Evolutionary conservation across 345 rosid species (phyloP), one percentile per base, ranked within the genome.

Genomic region (Eucalyptus shirleyi): DNA sequence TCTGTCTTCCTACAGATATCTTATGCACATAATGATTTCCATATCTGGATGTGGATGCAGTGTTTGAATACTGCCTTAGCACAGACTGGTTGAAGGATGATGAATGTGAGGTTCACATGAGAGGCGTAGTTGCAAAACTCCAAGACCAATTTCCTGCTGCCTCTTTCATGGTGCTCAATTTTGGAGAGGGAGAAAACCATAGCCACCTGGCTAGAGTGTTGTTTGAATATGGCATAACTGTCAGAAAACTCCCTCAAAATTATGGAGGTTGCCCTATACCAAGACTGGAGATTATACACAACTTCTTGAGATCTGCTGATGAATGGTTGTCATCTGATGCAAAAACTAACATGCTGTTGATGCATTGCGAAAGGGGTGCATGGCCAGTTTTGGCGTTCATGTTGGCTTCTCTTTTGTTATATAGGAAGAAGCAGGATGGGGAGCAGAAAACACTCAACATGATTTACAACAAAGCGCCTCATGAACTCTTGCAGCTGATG

Each of bases 281-380:
- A 53, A 92, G 94, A 81, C 94, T 34, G 93, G 99, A 98, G 95
- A 90, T 96, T 89, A 92, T 98, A 86, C 99, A 95, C 91, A 97
- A 95, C 93, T 97, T 97, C 91, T 93, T 98, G 88, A 95, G 97
- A 88, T 98, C 99, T 7, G 93, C 96, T 47, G 98, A 98, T 91
- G 96, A 98, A 91, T 98, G 99, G 99, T 97, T 98, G 42, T 94
- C 97, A 3, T 95, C 96, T 40, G 99, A 99, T 89, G 97, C 99
- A 24, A 94, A 92, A 24, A 91, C 92, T 40, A 98, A 98, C 92
- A 83, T 96, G 92, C 89, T 98, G 14, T 88, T 97, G 53, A 98
- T 97, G 99, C 98, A 98, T 89, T 96, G 99, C 87, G 97, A 98
- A 88, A 90, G 93, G 30, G 98, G 97, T 86, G 98, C 95, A 88